Conservation (phyloP, 495 filamentous ascomycete species). For the Hyaloscypha hepaticicola region DNA sequence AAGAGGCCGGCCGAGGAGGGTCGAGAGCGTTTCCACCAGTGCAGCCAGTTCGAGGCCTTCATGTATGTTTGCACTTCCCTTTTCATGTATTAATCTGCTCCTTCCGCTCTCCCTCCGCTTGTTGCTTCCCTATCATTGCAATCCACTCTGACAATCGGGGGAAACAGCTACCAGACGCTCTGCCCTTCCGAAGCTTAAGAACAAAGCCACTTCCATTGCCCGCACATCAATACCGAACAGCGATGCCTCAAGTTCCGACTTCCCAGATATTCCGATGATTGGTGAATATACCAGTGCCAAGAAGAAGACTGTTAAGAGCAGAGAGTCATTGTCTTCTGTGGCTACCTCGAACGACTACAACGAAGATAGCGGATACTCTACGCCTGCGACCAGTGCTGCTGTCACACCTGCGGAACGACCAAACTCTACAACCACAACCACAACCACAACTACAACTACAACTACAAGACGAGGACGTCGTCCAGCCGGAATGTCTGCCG, state of each 20-base stretch:
- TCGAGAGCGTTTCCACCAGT: conserved; percentile 19
- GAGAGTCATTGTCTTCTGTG: conserved; percentile 37
- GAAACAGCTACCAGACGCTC: conserved; percentile 24
- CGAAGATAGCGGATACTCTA: conserved; percentile 63
- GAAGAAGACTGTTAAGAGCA: conserved; percentile 12
- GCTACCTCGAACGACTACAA: conserved; percentile 41
- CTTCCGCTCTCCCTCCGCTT: not conserved
- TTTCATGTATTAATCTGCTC: not conserved
- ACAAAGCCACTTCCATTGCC: not conserved
- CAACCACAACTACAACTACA: conserved; percentile 14
- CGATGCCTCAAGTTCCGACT: conserved; percentile 23
- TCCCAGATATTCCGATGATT: conserved; percentile 18
- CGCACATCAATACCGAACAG: conserved; percentile 6
- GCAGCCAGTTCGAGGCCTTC: conserved; percentile 23
- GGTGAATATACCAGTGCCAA: conserved; percentile 13
- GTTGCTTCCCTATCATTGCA: not conserved
- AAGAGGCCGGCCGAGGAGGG: conserved; percentile 27
- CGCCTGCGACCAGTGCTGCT: conserved; percentile 72
- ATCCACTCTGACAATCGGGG: not conserved
- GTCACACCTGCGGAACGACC: conserved; percentile 51
- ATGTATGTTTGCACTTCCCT: conserved; percentile 21
- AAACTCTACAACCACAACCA: no score
- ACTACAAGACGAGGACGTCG: conserved; percentile 22
- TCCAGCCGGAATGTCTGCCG: conserved; percentile 1
- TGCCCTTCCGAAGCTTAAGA: not conserved